Base-by-base conservation (phyloP, 1,284 basidiomycete species). In the Austroboletus niveus region DNA sequence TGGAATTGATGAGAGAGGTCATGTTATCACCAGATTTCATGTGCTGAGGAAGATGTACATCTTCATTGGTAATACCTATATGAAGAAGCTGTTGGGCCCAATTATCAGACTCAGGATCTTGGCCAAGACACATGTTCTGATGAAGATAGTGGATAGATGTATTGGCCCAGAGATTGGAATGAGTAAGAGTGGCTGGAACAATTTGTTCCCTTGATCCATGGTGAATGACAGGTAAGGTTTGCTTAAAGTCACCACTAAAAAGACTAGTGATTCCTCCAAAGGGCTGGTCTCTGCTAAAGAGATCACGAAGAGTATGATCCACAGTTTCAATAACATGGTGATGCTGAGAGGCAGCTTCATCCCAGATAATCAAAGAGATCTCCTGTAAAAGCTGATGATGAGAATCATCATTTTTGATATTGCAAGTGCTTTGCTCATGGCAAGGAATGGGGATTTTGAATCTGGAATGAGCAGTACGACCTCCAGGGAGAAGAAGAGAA, bases 51-150 rank as follows among this genome's bases (percentile, higher is more conserved):
- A 79, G 57, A 0, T 38, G 3, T 14, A 75, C 40, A 5, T 46
- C 24, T 1, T 56, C 60, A n/a, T 55, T 53, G 42, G 63, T 58
- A 4, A 51, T 45, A 17, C 17, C 17, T 17, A 17, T 17, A 17
- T 76, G 64, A 0, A 76, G 52, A 0, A 79, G 63, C 67, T 74
- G 77, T 5, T 65, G n/a, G 6, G 75, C 64, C 66, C 74, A 78
- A 0, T 53, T n/a, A 41, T 52, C 35, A 10, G 17, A 17, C 17
- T 17, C 1, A 17, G 17, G 17, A 17, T 17, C 17, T 17, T 17
- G 17, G 17, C 17, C 54, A 62, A 78, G 59, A 0, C 64, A 52
- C 72, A 77, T 76, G 47, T 78, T 78, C 24, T 62, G 57, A 2
- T 42, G 54, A 1, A 76, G 66, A 27, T 57, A 55, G 2, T 74